Conservation (phyloP, 371 early-diverging fungal species). For the Mucor piriformis region DNA sequence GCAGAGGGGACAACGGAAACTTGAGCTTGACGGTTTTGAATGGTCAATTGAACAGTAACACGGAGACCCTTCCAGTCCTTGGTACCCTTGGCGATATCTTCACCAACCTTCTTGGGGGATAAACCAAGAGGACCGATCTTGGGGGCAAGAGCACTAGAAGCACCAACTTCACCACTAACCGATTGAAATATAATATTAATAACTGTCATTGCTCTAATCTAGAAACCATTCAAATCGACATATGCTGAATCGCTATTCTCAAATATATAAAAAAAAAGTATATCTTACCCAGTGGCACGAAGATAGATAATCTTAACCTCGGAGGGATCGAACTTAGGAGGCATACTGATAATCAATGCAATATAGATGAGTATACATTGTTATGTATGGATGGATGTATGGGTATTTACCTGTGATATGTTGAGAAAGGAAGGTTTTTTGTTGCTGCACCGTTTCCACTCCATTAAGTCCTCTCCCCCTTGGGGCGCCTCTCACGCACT, state of each 20-base stretch:
- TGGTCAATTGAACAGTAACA: slow-evolving; percentile 97
- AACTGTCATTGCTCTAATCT: background rate
- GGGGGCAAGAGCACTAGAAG: slow-evolving; percentile 98
- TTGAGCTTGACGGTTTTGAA: slow-evolving; percentile 99
- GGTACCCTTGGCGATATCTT: slow-evolving; percentile 98
- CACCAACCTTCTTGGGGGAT: slow-evolving; percentile 99
- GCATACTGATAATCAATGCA: slow-evolving; percentile 34
- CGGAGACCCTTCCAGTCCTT: slow-evolving; percentile 96
- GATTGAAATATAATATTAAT: slow-evolving; percentile 30
- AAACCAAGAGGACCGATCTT: slow-evolving; percentile 99
- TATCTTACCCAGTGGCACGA: slow-evolving; percentile 89
- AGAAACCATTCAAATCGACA: background rate
- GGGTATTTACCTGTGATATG: slow-evolving; percentile 20
- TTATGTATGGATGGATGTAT: slow-evolving; percentile 10
- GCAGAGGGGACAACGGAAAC: slow-evolving; percentile 98
- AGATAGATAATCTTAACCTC: slow-evolving; percentile 93
- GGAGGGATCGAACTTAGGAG: slow-evolving; percentile 90
- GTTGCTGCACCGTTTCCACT: slow-evolving; percentile 9
- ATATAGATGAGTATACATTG: background rate
- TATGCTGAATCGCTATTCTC: no score
- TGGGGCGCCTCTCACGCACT: background rate
- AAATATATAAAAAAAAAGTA: no score
- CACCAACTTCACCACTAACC: slow-evolving; percentile 76
- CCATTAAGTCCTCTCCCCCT: slow-evolving; percentile 4
- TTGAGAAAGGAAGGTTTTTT: slow-evolving; percentile 23